Conservation (phyloP, 192 early-diverging fungal genomes). For the Coemansia sp. region DNA sequence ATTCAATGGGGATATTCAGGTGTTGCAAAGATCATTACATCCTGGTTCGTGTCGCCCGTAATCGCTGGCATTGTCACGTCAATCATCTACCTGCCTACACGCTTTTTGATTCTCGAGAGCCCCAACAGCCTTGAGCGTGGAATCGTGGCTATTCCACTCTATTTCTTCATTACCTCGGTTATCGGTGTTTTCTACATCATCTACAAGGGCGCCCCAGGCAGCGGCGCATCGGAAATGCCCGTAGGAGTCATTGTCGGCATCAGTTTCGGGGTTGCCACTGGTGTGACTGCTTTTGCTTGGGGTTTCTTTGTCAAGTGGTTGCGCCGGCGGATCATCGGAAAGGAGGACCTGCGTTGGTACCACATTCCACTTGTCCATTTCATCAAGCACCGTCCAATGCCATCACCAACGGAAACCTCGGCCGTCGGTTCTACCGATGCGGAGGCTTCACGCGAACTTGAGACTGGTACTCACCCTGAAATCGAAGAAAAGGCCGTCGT, state of each 20-base stretch:
- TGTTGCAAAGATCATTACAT: constrained; percentile 64
- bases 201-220: constrained; percentile 65
- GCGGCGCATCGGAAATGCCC: constrained; percentile 38
- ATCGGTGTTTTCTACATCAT: constrained; percentile 71
- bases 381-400: constrained; percentile 55
- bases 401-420: not conserved
- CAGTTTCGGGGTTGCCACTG: constrained; percentile 60
- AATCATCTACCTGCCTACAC: constrained; percentile 65
- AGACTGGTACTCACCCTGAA: constrained; percentile 20
- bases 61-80: constrained; percentile 65
- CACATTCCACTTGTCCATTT: constrained; percentile 64
- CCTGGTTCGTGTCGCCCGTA: constrained; percentile 75
- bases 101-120: constrained; percentile 61
- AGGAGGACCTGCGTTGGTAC: constrained; percentile 73
- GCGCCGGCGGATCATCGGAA: constrained; percentile 60
- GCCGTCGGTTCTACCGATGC: constrained; percentile 11
- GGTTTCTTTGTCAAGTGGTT: constrained; percentile 71
- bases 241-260: constrained; percentile 62
- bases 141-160: constrained; percentile 66
- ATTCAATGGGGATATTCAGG: constrained; percentile 63
- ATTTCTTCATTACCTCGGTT: constrained; percentile 65
- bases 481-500: constrained; percentile 23
- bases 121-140: constrained; percentile 67
- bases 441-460: constrained; percentile 33
- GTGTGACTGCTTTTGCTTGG: constrained; percentile 57